Conservation (phyloP, 1,284 basidiomycete species). For the Cryptococcus sp. region DNA sequence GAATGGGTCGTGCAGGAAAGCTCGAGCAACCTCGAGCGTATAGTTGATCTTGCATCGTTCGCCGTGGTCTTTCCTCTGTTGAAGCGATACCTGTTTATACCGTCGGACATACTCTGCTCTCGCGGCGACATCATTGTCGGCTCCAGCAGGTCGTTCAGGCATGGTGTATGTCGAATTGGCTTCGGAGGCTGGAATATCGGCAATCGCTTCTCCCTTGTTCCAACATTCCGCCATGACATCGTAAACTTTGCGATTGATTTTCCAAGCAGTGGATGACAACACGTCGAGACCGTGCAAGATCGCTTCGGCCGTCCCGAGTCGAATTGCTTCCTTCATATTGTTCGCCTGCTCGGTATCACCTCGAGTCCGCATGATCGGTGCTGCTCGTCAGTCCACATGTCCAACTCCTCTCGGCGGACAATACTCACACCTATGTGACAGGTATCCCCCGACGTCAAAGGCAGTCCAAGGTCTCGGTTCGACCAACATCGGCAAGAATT, state of each 20-base stretch:
- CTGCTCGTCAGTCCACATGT: slow-evolving; percentile 43
- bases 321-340: slow-evolving; percentile 73
- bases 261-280: slow-evolving; percentile 85
- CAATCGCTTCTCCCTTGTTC: slow-evolving; percentile 72
- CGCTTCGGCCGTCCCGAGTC: slow-evolving; percentile 70
- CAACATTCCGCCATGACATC: slow-evolving; percentile 69
- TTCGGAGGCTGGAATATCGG: slow-evolving; percentile 66
- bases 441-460: slow-evolving; percentile 76
- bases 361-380: slow-evolving; percentile 83
- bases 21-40: slow-evolving; percentile 92
- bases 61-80: slow-evolving; percentile 74
- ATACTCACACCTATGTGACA: slow-evolving; percentile 64
- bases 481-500: slow-evolving; percentile 93
- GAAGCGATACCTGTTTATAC: slow-evolving; percentile 58
- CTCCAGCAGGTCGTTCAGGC: slow-evolving; percentile 60
- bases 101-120: slow-evolving; percentile 59
- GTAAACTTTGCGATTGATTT: slow-evolving; percentile 72
- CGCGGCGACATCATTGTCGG: slow-evolving; percentile 61
- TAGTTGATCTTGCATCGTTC: slow-evolving; percentile 93
- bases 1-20: slow-evolving; percentile 60
- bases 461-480: slow-evolving; percentile 82
- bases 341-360: slow-evolving; percentile 79
- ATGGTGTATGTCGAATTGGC: slow-evolving; percentile 28
- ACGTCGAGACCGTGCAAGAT: slow-evolving; percentile 87
- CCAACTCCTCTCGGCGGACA: background rate